Percentiles rank a stretch among this genome's conserved stretches.
Evolutionary conservation across 2,329 filamentous ascomycete genomes (phyloP).

Genomic region (Exophiala alcalophila): DNA sequence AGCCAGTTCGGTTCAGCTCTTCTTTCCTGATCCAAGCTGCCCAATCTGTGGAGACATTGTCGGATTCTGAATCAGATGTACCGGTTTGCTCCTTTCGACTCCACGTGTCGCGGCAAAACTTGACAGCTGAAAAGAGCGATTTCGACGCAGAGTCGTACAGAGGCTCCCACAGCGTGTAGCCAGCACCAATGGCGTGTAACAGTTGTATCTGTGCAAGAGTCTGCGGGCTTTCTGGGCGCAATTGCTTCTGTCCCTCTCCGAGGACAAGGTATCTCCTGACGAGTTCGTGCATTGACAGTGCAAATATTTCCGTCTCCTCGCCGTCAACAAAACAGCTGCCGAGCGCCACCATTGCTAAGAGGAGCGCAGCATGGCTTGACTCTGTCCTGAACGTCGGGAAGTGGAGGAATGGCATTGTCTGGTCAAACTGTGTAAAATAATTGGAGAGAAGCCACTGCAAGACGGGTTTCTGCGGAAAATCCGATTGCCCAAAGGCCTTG

Average conservation of each 20-base stretch:
- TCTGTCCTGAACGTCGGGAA: slow-evolving; percentile 38
- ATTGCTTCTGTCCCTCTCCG: slow-evolving; percentile 34
- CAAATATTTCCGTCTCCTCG: slow-evolving; percentile 33
- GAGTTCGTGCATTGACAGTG: slow-evolving; percentile 41
- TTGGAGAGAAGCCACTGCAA: slow-evolving; percentile 13
- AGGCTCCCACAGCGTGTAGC: no score
- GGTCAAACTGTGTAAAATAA: slow-evolving; percentile 15
- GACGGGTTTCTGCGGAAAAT: not conserved
- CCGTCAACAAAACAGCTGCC: slow-evolving; percentile 38
- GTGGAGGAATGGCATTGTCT: slow-evolving; percentile 36
- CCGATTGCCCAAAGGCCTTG: no score
- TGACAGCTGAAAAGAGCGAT: slow-evolving; percentile 23
- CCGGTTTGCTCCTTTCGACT: not conserved
- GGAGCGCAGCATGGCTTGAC: slow-evolving; percentile 39
- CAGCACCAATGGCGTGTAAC: no score
- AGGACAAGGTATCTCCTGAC: slow-evolving; percentile 38
- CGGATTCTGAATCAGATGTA: not conserved
- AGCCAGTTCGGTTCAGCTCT: slow-evolving; percentile 38
- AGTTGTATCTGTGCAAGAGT: no score
- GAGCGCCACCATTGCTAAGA: slow-evolving; percentile 40
- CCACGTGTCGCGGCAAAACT: slow-evolving; percentile 9
- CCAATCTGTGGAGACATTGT: slow-evolving; percentile 34
- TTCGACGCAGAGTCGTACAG: slow-evolving; percentile 14
- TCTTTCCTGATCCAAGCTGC: slow-evolving; percentile 40
- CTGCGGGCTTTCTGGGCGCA: not conserved